Evolutionary conservation across 495 filamentous ascomycete species (phyloP).

Genomic region (Sporormia fimetaria): DNA sequence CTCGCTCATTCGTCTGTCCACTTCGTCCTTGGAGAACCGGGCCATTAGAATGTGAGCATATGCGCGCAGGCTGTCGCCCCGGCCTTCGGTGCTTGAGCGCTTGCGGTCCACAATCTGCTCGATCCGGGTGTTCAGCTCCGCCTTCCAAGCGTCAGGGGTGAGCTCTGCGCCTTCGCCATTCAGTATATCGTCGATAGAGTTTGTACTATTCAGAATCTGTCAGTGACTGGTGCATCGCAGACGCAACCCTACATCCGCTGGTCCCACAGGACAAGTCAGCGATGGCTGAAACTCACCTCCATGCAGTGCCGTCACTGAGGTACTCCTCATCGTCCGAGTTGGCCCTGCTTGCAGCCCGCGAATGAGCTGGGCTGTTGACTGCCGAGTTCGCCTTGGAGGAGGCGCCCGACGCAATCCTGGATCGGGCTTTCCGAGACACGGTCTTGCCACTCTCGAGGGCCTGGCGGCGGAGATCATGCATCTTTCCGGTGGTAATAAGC

Average conservation of each 20-base stretch:
- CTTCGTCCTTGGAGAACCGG: slow-evolving; percentile 59
- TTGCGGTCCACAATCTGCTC: slow-evolving; percentile 79
- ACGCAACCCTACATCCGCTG: not conserved
- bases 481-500: slow-evolving; percentile 30
- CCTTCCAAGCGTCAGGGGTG: slow-evolving; percentile 46
- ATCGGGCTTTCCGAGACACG: slow-evolving; percentile 77
- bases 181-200: slow-evolving; percentile 47
- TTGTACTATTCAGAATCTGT: slow-evolving; percentile 24
- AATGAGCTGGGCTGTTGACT: slow-evolving; percentile 49
- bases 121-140: slow-evolving; percentile 59
- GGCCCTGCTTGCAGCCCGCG: slow-evolving; percentile 41
- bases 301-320: slow-evolving; percentile 57
- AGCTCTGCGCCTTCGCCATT: slow-evolving; percentile 43
- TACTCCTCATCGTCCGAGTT: slow-evolving; percentile 74
- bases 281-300: slow-evolving; percentile 43
- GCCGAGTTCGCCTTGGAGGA: slow-evolving; percentile 54
- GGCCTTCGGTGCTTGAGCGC: slow-evolving; percentile 64
- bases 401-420: slow-evolving; percentile 53
- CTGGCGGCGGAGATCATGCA: slow-evolving; percentile 73
- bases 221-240: slow-evolving; percentile 4
- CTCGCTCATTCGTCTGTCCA: slow-evolving; percentile 48
- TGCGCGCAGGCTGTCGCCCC: slow-evolving; percentile 57
- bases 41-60: slow-evolving; percentile 65
- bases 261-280: not conserved
- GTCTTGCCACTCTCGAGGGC: slow-evolving; percentile 85